Conservation (phyloP, 2,329 filamentous ascomycete species). For the Plectosphaerella sp. region DNA sequence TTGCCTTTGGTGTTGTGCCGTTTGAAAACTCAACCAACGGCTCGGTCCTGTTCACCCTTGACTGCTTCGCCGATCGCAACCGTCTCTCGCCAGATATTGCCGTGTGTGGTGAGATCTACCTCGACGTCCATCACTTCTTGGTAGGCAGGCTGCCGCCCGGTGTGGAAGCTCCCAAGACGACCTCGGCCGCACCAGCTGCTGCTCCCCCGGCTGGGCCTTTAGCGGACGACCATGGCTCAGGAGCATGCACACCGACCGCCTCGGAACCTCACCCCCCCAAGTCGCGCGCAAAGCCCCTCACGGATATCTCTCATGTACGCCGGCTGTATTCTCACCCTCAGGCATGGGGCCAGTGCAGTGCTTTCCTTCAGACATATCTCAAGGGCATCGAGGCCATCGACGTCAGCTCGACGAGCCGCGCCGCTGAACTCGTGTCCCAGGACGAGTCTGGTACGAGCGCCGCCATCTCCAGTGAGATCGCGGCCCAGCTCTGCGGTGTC, state of each 20-base stretch:
- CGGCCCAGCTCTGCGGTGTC: slow-evolving; percentile 63
- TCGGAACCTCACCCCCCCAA: slow-evolving; percentile 37
- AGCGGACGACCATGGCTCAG: slow-evolving; percentile 26
- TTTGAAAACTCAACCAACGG: slow-evolving; percentile 97
- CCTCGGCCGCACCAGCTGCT: slow-evolving; percentile 8
- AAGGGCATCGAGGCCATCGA: slow-evolving; percentile 76
- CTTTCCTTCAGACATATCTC: slow-evolving; percentile 67
- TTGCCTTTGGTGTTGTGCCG: slow-evolving; percentile 76
- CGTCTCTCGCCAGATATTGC: slow-evolving; percentile 61
- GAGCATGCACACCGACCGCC: slow-evolving; percentile 45
- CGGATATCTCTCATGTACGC: slow-evolving; percentile 56
- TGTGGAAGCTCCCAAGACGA: neutral
- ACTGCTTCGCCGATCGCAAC: slow-evolving; percentile 76
- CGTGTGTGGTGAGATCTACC: slow-evolving; percentile 79
- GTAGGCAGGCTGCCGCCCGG: slow-evolving; percentile 45
- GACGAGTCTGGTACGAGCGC: slow-evolving; percentile 58
- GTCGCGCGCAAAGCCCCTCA: slow-evolving; percentile 42
- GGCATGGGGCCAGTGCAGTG: slow-evolving; percentile 86
- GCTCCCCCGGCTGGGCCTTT: neutral
- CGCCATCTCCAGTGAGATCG: slow-evolving; percentile 73
- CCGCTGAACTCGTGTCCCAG: slow-evolving; percentile 70
- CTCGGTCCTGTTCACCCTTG: slow-evolving; percentile 83
- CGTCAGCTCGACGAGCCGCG: slow-evolving; percentile 78
- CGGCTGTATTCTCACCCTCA: slow-evolving; percentile 92
- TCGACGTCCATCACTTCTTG: slow-evolving; percentile 85